Evolutionary conservation across 768 basidiomycete species (phyloP).

Genomic region (Boletus reticulatus): DNA sequence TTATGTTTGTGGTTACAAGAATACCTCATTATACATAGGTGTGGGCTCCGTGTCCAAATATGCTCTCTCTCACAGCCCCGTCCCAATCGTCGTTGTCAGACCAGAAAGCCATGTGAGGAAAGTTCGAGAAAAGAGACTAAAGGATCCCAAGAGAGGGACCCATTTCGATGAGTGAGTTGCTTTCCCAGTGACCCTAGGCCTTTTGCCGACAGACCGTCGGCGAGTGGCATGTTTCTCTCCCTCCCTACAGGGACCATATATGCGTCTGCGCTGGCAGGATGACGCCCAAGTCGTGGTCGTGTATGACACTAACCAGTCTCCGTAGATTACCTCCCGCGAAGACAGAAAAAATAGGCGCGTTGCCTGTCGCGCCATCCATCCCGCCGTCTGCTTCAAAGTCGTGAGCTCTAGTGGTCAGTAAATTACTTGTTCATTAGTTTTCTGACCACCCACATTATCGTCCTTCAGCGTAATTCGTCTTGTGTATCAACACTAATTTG

Average conservation of each 20-base stretch:
- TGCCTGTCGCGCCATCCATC: slow-evolving; percentile 9
- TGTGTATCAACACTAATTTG: not conserved
- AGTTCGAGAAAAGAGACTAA: slow-evolving; percentile 78
- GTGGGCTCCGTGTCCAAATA: slow-evolving; percentile 70
- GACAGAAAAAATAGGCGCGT: slow-evolving; percentile 7
- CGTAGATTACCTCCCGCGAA: slow-evolving; percentile 14
- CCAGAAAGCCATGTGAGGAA: slow-evolving; percentile 87
- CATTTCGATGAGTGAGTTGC: slow-evolving; percentile 67
- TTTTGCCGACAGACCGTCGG: not conserved
- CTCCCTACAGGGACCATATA: not conserved
- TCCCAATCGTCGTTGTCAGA: slow-evolving; percentile 94
- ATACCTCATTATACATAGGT: slow-evolving; percentile 44
- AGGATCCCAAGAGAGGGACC: slow-evolving; percentile 83
- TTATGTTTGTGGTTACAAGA: not conserved
- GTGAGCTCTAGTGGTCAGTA: slow-evolving; percentile 7
- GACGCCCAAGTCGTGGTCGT: not conserved
- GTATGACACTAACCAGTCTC: slow-evolving; percentile 4
- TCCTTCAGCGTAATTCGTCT: no score
- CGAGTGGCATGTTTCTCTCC: not conserved
- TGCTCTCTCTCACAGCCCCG: slow-evolving; percentile 88
- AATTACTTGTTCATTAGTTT: not conserved
- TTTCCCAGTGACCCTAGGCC: no score
- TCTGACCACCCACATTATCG: not conserved
- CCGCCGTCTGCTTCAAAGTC: slow-evolving; percentile 12
- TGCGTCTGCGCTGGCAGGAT: not conserved